phyloP scores from a whole-genome alignment of 1,139 yeast genomes.

The Cylindricascospora bacillispora region DNA sequence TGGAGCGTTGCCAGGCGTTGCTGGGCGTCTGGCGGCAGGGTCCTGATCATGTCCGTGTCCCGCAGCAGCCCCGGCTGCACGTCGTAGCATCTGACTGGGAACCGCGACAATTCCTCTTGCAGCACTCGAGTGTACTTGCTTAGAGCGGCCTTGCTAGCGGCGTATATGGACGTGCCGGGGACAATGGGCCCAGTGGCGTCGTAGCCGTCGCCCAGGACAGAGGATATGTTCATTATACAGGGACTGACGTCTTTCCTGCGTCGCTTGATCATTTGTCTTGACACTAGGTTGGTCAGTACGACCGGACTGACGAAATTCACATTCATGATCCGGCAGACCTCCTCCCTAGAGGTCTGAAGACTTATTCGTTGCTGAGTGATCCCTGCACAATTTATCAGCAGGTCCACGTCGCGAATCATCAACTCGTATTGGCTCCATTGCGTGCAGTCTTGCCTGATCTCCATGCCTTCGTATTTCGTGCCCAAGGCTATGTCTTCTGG shows the following conservation, averaged over 20 bases:
- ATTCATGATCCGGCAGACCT: constrained; percentile 38
- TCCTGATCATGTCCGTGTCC: constrained; percentile 65
- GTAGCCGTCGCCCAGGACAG: constrained; percentile 36
- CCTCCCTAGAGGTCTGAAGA: constrained; percentile 31
- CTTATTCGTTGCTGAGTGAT: constrained; percentile 50
- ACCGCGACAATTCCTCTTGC: constrained; percentile 45
- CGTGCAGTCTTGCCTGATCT: too few relatives aligned
- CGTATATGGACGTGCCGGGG: constrained; percentile 62
- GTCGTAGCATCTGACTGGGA: constrained; percentile 45
- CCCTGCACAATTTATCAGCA: constrained; percentile 73
- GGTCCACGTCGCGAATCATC: too few relatives aligned
- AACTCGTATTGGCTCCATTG: too few relatives aligned
- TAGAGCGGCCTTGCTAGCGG: constrained; percentile 73
- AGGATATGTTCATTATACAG: constrained; percentile 54
- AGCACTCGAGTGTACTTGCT: constrained; percentile 52
- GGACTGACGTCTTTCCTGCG: constrained; percentile 17
- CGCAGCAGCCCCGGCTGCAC: constrained; percentile 60
- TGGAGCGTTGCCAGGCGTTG: too few relatives aligned
- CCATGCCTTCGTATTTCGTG: too few relatives aligned
- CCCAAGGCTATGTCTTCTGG: too few relatives aligned
- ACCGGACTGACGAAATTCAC: constrained; percentile 61
- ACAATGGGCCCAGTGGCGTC: constrained; percentile 7
- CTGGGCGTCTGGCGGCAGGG: too few relatives aligned
- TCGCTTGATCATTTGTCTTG: constrained; percentile 36
- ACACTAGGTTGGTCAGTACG: constrained; percentile 38